Evolutionary conservation across 1,284 basidiomycete species (phyloP), one percentile per base, ranked within the genome.

Genomic region (Phellopilus nigrolimitatus): DNA sequence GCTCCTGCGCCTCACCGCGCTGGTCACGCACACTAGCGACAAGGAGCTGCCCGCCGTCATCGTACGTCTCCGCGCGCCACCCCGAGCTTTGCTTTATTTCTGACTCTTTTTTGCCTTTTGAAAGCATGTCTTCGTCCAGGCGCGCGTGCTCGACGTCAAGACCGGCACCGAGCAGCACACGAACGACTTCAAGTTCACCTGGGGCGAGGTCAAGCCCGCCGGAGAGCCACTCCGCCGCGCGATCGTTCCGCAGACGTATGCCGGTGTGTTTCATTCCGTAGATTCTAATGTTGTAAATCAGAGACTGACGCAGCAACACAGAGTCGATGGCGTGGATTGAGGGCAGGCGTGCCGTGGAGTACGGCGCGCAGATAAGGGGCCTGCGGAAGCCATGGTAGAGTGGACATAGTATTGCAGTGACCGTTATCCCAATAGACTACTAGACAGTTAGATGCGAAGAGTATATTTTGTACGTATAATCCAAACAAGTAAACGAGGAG

Each of bases 321-420:
- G 89, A 91, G 65, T 80, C 85, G 2, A 91, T 92, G 88, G 67
- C 81, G 36, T 91, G 86, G 80, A 68, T 91, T 24, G 88, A 91
- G 65, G 88, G 84, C 0, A 79, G 78, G 53, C 73, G 89, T 7
- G 81, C 82, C 3, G 68, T 86, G 0, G 79, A 82, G 60, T 70
- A 83, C 52, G 80, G 81, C 9, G 73, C 72, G 17, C 74, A 80
- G 57, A 84, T 87, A 50, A 63, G 73, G 37, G 69, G 68, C 21
- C 56, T 71, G 39, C 61, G 66, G 51, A 61, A 36, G 10, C n/a
- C 34, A 2, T 37, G 34, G 34, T 37, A 37, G 34, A 5, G n/a
- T n/a, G n/a, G n/a, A n/a, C n/a, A n/a, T n/a, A 8, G 19, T 7
- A 17, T n/a, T 17, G 7, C 8, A 37, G 12, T n/a, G 3, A 17